Conservation (phyloP, 371 early-diverging fungal species). For the Umbelopsis sp. region DNA sequence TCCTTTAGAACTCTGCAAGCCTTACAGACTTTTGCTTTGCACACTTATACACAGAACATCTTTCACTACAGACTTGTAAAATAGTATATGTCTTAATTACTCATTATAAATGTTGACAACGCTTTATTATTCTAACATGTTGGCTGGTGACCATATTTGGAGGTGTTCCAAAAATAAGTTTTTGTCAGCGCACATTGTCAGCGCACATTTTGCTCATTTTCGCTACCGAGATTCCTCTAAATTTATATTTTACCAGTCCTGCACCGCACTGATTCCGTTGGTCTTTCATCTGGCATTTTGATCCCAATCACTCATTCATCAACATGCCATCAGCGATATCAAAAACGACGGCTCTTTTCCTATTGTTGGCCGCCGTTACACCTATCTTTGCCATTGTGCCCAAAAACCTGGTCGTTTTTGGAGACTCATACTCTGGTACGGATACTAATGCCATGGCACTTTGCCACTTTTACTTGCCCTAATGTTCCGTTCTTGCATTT, state of each 20-base stretch:
- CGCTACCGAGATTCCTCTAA: background rate
- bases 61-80: slow-evolving; percentile 1
- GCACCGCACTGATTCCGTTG: background rate
- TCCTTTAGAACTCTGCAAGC: background rate
- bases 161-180: no score
- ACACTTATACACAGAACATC: background rate
- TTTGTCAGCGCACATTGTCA: no score
- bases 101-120: no score
- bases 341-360: background rate
- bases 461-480: background rate
- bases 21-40: background rate
- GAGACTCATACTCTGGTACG: slow-evolving; percentile 49
- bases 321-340: background rate
- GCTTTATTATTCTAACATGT: background rate
- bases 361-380: background rate
- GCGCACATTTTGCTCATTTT: no score
- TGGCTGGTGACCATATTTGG: background rate
- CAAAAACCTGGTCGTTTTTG: slow-evolving; percentile 51
- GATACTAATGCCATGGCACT: background rate
- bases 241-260: background rate
- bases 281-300: slow-evolving; percentile 1
- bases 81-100: slow-evolving; percentile 1
- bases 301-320: background rate
- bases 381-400: slow-evolving; percentile 7
- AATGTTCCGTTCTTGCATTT: background rate